Evolutionary conservation across 192 early-diverging fungal genomes (phyloP).

Genomic region (Linnemannia schmuckeri): DNA sequence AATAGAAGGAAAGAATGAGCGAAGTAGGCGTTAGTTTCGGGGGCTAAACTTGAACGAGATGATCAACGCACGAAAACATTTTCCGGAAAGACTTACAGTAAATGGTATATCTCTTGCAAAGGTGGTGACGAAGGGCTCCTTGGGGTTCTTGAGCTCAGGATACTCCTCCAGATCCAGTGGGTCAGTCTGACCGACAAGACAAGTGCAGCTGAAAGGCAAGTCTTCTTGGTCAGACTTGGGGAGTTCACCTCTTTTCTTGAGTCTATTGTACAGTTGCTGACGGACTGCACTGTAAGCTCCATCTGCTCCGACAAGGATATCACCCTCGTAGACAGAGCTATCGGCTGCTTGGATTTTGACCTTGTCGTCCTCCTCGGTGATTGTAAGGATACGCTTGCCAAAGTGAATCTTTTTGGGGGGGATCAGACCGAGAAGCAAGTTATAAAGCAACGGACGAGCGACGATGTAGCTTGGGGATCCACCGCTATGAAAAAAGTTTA

Average conservation of each 20-base stretch:
- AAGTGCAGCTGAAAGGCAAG: constrained; percentile 4
- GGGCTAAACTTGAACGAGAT: too few relatives aligned
- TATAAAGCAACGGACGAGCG: constrained; percentile 12
- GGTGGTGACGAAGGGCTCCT: neutral
- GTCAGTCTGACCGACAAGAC: constrained; percentile 20
- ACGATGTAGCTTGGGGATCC: constrained; percentile 4
- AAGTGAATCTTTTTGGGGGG: constrained; percentile 18
- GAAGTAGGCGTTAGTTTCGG: neutral
- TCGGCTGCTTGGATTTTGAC: constrained; percentile 31
- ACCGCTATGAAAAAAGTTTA: too few relatives aligned
- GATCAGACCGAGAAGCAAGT: neutral
- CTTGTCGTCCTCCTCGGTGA: constrained; percentile 19
- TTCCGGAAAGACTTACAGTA: neutral
- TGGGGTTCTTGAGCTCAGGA: neutral
- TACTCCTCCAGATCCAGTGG: constrained; percentile 4
- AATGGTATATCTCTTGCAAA: constrained; percentile 9
- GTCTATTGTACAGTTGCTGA: constrained; percentile 6
- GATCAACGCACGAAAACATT: neutral
- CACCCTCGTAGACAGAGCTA: constrained; percentile 10
- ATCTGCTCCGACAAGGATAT: constrained; percentile 52
- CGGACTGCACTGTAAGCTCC: constrained; percentile 37
- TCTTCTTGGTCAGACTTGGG: neutral
- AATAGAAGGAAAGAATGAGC: neutral
- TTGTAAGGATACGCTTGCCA: constrained; percentile 15
- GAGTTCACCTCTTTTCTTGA: neutral